A percentile compares a stretch with the other conserved stretches of the same genome.
Evolutionary conservation across 768 basidiomycete species (phyloP).

Genomic region (Boletus fagicola): DNA sequence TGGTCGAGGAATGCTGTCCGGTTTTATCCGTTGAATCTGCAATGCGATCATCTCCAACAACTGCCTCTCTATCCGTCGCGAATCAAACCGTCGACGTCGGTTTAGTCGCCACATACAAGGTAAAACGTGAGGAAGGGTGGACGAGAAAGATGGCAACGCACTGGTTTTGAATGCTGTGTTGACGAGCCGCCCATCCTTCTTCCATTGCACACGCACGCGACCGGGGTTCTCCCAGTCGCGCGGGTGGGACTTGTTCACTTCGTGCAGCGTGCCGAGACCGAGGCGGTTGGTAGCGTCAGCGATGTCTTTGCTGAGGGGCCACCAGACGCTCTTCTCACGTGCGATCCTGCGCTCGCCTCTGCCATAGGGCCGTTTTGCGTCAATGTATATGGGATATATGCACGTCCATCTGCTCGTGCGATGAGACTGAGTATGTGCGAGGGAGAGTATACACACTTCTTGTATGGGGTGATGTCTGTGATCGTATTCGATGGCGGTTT

Average conservation of each 20-base stretch:
- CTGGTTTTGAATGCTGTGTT: constrained; percentile 74
- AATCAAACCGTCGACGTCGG: background rate
- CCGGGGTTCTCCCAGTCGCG: constrained; percentile 99
- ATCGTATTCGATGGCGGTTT: constrained; percentile 39
- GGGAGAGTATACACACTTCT: constrained; percentile 53
- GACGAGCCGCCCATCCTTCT: constrained; percentile 68
- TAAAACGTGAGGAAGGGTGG: background rate
- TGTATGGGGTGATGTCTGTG: constrained; percentile 80
- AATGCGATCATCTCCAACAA: constrained; percentile 71
- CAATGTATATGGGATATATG: constrained; percentile 95
- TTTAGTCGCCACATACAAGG: background rate
- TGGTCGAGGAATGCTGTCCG: constrained; percentile 63
- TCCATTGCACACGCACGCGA: constrained; percentile 90
- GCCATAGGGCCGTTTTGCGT: constrained; percentile 87
- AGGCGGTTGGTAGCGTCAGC: constrained; percentile 77
- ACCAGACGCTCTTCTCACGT: constrained; percentile 82
- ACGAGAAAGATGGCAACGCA: constrained; percentile 38
- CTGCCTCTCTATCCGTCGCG: constrained; percentile 61
- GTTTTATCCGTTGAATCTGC: constrained; percentile 71
- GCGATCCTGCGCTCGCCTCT: constrained; percentile 81
- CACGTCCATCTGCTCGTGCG: constrained; percentile 74
- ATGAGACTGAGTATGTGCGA: constrained; percentile 3
- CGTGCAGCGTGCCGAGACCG: constrained; percentile 79
- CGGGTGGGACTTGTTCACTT: constrained; percentile 88
- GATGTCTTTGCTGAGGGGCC: constrained; percentile 93